These are phyloP conservation scores for Gossypium longicalyx DNA, from an alignment of 345 rosid genomes.

Conservation along the genomic window DNA sequence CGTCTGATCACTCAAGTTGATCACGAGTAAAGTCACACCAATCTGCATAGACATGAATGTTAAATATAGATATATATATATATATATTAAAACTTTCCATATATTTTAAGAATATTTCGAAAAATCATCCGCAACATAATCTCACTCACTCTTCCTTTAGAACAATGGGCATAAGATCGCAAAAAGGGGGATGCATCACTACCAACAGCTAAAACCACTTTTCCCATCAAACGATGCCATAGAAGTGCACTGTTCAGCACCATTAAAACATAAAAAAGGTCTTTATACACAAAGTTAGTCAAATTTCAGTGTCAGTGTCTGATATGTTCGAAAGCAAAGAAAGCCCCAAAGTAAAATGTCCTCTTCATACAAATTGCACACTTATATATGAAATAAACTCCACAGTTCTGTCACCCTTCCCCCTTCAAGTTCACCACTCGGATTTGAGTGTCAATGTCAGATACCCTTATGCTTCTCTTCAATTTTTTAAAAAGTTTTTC, in stretches of 20 bases:
- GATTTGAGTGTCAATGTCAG: background rate
- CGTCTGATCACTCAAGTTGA: slow-evolving; percentile 67
- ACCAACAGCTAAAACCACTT: slow-evolving; percentile 50
- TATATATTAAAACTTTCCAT: background rate
- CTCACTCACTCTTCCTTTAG: slow-evolving; percentile 84
- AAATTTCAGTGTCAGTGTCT: background rate
- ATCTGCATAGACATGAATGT: slow-evolving; percentile 31
- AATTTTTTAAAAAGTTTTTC: background rate
- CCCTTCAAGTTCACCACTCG: no score
- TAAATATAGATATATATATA: no score
- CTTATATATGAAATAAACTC: no score
- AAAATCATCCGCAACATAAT: background rate
- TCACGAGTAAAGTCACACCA: slow-evolving; percentile 73
- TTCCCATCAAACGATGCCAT: slow-evolving; percentile 96
- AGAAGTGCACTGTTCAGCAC: slow-evolving; percentile 65
- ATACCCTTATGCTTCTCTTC: background rate
- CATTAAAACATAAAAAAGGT: slow-evolving; percentile 1
- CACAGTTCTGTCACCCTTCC: no score
- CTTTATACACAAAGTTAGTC: background rate
- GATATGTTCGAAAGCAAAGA: no score
- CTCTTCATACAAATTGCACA: no score
- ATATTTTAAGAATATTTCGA: no score
- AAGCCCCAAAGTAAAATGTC: no score
- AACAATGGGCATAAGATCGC: slow-evolving; percentile 86
- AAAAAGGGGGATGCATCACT: slow-evolving; percentile 52